These are phyloP conservation scores for Austropuccinia psidii DNA, from an alignment of 1,284 basidiomycete species.

Conservation along the genomic window DNA sequence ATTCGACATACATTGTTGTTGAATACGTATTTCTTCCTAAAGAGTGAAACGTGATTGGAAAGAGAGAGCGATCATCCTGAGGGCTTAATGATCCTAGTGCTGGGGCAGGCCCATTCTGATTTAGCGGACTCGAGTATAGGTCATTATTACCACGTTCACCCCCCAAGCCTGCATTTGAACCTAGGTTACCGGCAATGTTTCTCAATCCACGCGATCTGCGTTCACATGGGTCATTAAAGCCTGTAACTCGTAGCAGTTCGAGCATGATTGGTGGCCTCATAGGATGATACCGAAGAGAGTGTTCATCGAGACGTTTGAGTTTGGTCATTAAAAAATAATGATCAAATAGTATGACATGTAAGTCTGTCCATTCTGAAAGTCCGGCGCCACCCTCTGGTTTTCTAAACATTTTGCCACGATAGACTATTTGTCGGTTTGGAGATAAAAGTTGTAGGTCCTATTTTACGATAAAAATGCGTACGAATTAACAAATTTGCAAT, in stretches of 20 bases:
- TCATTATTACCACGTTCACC: slow-evolving; percentile 30
- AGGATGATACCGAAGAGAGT: slow-evolving; percentile 7
- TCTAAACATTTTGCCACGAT: slow-evolving; percentile 68
- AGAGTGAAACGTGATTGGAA: slow-evolving; percentile 25
- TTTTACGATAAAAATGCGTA: background rate
- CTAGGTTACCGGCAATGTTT: slow-evolving; percentile 23
- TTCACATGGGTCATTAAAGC: slow-evolving; percentile 19
- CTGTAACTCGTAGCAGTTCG: slow-evolving; percentile 15
- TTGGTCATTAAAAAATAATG: slow-evolving; percentile 61
- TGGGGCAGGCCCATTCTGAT: background rate
- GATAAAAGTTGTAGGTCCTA: slow-evolving; percentile 33
- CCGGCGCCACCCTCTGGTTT: slow-evolving; percentile 62
- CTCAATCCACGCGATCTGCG: slow-evolving; percentile 26
- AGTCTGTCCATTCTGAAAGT: slow-evolving; percentile 64
- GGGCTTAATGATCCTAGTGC: background rate
- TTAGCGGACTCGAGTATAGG: background rate
- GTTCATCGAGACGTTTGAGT: slow-evolving; percentile 5
- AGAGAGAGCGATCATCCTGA: background rate
- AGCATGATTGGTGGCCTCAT: slow-evolving; percentile 16
- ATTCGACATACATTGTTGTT: slow-evolving; percentile 70
- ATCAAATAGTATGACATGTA: slow-evolving; percentile 81
- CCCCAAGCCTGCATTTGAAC: background rate
- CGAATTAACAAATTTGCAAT: background rate
- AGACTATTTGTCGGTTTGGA: slow-evolving; percentile 48
- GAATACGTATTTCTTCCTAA: slow-evolving; percentile 10